phyloP scores from a whole-genome alignment of 177 flowering plant genomes.

The Vitis hybrid region DNA sequence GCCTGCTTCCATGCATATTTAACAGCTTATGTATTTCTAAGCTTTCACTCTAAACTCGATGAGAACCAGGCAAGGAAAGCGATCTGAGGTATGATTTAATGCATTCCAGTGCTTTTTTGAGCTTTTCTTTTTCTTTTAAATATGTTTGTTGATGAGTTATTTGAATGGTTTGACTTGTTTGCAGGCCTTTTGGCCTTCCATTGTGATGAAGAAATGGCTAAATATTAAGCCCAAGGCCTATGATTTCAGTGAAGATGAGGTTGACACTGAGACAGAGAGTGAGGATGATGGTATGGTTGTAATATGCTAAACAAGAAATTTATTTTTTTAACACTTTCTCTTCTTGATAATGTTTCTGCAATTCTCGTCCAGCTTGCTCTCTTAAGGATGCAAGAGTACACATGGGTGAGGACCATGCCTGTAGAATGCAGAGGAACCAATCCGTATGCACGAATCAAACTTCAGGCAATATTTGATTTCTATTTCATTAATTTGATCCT shows the following conservation, averaged over 20 bases:
- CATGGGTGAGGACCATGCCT: conserved; percentile 27
- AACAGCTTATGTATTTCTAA: conserved; percentile 3
- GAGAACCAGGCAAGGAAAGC: conserved; percentile 65
- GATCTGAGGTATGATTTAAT: conserved; percentile 57
- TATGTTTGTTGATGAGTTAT: neutral
- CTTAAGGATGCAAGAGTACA: conserved; percentile 43
- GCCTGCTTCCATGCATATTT: conserved; percentile 10
- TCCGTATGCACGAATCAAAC: conserved; percentile 31
- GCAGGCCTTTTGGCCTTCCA: conserved; percentile 89
- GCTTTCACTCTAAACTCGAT: conserved; percentile 24
- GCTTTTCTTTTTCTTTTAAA: neutral
- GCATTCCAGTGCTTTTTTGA: neutral
- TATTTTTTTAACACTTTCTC: conserved; percentile 2
- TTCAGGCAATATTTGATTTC: conserved; percentile 40
- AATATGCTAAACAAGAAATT: neutral
- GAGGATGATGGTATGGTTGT: conserved; percentile 81
- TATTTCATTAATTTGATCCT: neutral
- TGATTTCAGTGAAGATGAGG: conserved; percentile 96
- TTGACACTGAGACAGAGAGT: conserved; percentile 85
- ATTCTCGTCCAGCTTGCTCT: conserved; percentile 47
- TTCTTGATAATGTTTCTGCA: conserved; percentile 16
- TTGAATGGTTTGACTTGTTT: conserved; percentile 3
- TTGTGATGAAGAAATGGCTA: conserved; percentile 98
- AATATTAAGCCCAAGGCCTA: conserved; percentile 80
- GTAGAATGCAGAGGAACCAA: conserved; percentile 30